A percentile compares a stretch with the other conserved stretches of the same genome.
phyloP scores from a whole-genome alignment of 1,139 yeast species.

The Blastobotrys buckinghamii region DNA sequence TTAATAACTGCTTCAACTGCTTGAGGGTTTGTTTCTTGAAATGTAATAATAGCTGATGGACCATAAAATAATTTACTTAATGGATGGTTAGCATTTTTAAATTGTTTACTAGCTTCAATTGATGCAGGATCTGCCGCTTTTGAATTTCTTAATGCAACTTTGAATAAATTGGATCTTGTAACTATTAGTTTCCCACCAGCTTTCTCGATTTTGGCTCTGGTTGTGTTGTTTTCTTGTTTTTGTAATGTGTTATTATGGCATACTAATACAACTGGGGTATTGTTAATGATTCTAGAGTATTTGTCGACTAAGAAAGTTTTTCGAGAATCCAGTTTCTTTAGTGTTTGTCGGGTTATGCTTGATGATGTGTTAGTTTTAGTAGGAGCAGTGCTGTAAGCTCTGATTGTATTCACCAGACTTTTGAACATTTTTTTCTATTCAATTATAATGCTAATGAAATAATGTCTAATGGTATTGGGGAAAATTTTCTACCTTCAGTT shows the following conservation, averaged over 20 bases:
- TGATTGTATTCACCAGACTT: no score
- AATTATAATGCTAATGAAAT: no score
- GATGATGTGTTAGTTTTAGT: neutral
- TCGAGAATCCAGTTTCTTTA: conserved; percentile 36
- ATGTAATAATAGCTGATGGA: conserved; percentile 77
- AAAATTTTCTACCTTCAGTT: no score
- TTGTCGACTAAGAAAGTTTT: conserved; percentile 80
- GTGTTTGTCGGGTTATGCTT: conserved; percentile 14
- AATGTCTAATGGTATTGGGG: no score
- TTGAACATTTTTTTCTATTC: no score
- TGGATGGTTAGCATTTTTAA: conserved; percentile 46
- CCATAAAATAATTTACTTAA: conserved; percentile 66
- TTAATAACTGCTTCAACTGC: conserved; percentile 57
- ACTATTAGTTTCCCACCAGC: conserved; percentile 65
- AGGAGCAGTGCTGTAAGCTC: neutral
- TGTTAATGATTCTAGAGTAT: conserved; percentile 65
- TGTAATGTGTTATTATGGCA: conserved; percentile 79
- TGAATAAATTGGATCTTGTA: conserved; percentile 61
- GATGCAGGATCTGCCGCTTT: conserved; percentile 72
- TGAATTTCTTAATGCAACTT: conserved; percentile 69
- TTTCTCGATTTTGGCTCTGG: conserved; percentile 56
- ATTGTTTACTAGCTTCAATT: conserved; percentile 40
- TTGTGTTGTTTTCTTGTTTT: conserved; percentile 57
- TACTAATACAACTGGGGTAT: conserved; percentile 62
- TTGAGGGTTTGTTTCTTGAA: conserved; percentile 65